These are phyloP conservation scores for Skeletonema marinoi DNA, from an alignment of 108 stramenopile genomes.

Conservation along the genomic window DNA sequence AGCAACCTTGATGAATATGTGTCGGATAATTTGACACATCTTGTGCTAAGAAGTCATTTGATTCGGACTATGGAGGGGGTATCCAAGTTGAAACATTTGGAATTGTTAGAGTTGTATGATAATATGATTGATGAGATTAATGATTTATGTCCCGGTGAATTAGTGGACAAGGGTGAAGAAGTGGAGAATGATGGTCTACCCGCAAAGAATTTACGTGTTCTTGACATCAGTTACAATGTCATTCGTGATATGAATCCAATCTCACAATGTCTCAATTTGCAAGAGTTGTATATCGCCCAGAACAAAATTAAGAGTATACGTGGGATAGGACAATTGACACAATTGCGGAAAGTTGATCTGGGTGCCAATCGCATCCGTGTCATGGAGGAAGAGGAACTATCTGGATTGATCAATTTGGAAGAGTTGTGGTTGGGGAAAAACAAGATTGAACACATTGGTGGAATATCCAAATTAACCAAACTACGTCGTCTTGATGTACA, in stretches of 20 bases:
- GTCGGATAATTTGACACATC: slow-evolving; percentile 46
- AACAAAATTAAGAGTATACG: slow-evolving; percentile 94
- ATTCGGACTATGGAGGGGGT: slow-evolving; percentile 82
- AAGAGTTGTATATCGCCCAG: slow-evolving; percentile 91
- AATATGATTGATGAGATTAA: slow-evolving; percentile 74
- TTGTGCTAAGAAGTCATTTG: slow-evolving; percentile 80
- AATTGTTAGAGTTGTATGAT: slow-evolving; percentile 94
- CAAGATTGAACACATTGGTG: slow-evolving; percentile 85
- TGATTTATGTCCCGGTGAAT: slow-evolving; percentile 36
- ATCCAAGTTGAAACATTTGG: slow-evolving; percentile 56
- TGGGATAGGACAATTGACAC: slow-evolving; percentile 72
- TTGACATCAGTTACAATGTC: slow-evolving; percentile 93
- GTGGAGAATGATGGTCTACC: slow-evolving; percentile 38
- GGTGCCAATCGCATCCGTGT: slow-evolving; percentile 95
- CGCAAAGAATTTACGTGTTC: slow-evolving; percentile 55
- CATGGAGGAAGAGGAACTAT: slow-evolving; percentile 71
- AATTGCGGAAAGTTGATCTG: slow-evolving; percentile 89
- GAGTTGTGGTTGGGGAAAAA: slow-evolving; percentile 92
- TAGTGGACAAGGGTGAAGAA: slow-evolving; percentile 54
- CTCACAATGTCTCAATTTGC: slow-evolving; percentile 63
- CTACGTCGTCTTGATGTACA: slow-evolving; percentile 86
- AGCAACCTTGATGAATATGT: slow-evolving; percentile 47
- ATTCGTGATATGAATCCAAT: slow-evolving; percentile 88
- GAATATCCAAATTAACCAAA: slow-evolving; percentile 77
- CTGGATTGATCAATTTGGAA: slow-evolving; percentile 74